These are phyloP conservation scores for Microdochium bolleyi DNA, from an alignment of 2,329 filamentous ascomycete species.

Conservation along the genomic window DNA sequence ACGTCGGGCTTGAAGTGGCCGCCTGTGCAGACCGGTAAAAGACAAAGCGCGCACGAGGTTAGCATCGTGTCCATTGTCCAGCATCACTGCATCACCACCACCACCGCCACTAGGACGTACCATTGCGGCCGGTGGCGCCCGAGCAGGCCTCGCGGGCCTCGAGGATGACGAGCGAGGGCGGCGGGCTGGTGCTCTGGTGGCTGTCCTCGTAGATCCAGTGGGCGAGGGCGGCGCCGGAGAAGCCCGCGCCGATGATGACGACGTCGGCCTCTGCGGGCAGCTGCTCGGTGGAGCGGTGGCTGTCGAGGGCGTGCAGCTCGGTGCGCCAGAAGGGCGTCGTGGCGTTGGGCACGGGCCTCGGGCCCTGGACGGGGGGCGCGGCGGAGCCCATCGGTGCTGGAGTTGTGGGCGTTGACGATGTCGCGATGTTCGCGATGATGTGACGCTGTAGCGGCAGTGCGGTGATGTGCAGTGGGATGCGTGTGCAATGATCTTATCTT, in stretches of 20 bases:
- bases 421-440: not conserved
- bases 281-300: constrained; percentile 39
- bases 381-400: not conserved
- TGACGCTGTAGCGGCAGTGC: too few relatives aligned
- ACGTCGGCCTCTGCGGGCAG: constrained; percentile 40
- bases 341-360: constrained; percentile 16
- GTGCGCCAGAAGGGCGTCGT: constrained; percentile 46
- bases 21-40: constrained; percentile 7
- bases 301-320: constrained; percentile 39
- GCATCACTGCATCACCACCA: not conserved
- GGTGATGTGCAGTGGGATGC: too few relatives aligned
- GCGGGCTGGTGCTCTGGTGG: too few relatives aligned
- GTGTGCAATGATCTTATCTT: too few relatives aligned
- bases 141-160: constrained; percentile 20
- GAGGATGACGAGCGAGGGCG: constrained; percentile 14
- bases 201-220: constrained; percentile 34
- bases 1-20: constrained; percentile 15
- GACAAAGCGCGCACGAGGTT: not conserved
- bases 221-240: constrained; percentile 40
- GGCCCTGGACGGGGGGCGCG: not conserved
- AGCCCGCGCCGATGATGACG: constrained; percentile 45
- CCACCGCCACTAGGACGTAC: constrained; percentile 3
- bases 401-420: not conserved
- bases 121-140: constrained; percentile 17
- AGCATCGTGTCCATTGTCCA: not conserved